Evolutionary conservation across 352 stramenopile genomes (phyloP), one percentile per base, ranked within the genome.

Genomic region (Globisporangium uncinulatum): DNA sequence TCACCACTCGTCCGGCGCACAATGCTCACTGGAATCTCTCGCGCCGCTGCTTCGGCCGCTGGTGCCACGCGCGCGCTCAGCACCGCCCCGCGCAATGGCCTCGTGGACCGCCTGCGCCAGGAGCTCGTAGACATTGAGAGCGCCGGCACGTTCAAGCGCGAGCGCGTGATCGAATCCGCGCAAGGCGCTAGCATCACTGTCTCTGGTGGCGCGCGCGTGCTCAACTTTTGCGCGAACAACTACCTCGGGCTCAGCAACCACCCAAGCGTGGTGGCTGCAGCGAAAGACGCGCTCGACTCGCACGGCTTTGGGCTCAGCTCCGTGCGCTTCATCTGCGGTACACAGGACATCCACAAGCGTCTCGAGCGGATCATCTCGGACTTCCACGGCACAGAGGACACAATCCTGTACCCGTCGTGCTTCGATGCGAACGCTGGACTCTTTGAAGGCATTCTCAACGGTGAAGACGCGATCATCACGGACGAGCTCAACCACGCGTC

Each of bases 201-300:
- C 17, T 15, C 41, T n/a, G 67, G 87, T 49, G 71, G 71, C 50
- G 51, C 80, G 29, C 13, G 36, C 3, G 92, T 98, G 66, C 81
- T 98, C 57, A 98, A 97, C 69, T 97, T 98, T 56, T 98, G 92
- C 67, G 84, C 90, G 58, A 98, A 98, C 75, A 97, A 98, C 69
- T 98, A 98, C 74, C 62, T 98, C 34, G 92, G 92, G 0, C 70
- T 98, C 45, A 93, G 84, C 62, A 94, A 95, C 71, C 78, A 98
- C 69, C 83, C 82, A 14, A 70, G 73, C 15, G 74, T 98, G 41
- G 77, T 97, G 17, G 52, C 85, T 6, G 91, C 91, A 11, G 92
- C 92, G 32, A 86, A 95, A 44, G 51, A 74, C 5, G 71, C 92
- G 58, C 64, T 98, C 17, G 76, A 96, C 55, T 69, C 78, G 51